phyloP scores from a whole-genome alignment of 2,329 filamentous ascomycete species.

The Dothistroma pini region DNA sequence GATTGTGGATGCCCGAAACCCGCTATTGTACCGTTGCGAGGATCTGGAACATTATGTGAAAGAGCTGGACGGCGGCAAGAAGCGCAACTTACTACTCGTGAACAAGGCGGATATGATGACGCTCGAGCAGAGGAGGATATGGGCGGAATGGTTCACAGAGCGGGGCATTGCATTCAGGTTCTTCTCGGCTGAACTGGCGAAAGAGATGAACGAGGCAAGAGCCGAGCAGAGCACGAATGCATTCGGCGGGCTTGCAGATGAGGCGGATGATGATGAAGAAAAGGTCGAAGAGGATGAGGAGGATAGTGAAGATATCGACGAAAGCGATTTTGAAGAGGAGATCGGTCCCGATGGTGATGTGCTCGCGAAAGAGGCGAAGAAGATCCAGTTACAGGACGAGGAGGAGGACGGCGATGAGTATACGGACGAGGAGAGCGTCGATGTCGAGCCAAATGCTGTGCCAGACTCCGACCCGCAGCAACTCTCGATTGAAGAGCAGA shows the following conservation, averaged over 20 bases:
- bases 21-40: conserved; percentile 87
- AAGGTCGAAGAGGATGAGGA: conserved; percentile 32
- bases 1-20: conserved; percentile 96
- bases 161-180: conserved; percentile 87
- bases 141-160: conserved; percentile 81
- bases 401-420: conserved; percentile 39
- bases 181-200: conserved; percentile 90
- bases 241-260: conserved; percentile 52
- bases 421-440: conserved; percentile 38
- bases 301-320: conserved; percentile 18
- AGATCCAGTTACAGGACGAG: conserved; percentile 40
- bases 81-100: conserved; percentile 86
- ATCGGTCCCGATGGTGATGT: conserved; percentile 44
- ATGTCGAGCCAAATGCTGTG: conserved; percentile 31
- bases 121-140: conserved; percentile 69
- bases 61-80: conserved; percentile 67
- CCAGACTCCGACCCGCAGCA: conserved; percentile 33
- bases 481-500: conserved; percentile 42
- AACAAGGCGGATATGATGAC: conserved; percentile 99
- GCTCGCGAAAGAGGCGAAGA: conserved; percentile 36
- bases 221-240: conserved; percentile 39
- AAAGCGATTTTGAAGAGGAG: conserved; percentile 37
- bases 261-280: conserved; percentile 37
- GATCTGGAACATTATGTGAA: conserved; percentile 94
- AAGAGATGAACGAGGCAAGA: conserved; percentile 76